Conservation (phyloP, 1,284 basidiomycete genomes). For the Takashimella tepidaria region DNA sequence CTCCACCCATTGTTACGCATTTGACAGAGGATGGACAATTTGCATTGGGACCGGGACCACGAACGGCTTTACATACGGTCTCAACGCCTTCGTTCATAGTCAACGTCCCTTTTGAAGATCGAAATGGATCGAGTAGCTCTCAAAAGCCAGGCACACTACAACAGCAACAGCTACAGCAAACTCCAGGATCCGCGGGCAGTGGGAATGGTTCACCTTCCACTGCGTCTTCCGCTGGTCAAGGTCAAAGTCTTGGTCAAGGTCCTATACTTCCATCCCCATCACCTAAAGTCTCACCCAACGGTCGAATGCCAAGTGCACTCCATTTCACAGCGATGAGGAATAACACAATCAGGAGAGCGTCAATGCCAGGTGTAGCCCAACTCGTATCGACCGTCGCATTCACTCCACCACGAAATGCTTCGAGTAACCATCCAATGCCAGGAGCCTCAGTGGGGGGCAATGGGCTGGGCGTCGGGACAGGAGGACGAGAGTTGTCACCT, state of each 20-base stretch:
- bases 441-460: not conserved
- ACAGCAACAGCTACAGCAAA: too few relatives aligned
- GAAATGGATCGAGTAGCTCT: too few relatives aligned
- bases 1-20: slow-evolving; percentile 19
- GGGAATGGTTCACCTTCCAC: not conserved
- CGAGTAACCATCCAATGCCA: slow-evolving; percentile 13
- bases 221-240: not conserved
- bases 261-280: slow-evolving; percentile 13
- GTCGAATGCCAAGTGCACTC: slow-evolving; percentile 28
- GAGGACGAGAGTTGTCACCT: slow-evolving; percentile 27
- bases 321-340: slow-evolving; percentile 41
- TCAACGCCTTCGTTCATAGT: not conserved
- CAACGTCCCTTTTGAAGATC: not conserved
- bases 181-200: not conserved
- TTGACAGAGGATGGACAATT: not conserved
- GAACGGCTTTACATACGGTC: slow-evolving; percentile 1
- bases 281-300: slow-evolving; percentile 31
- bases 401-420: slow-evolving; percentile 36
- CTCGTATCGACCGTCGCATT: slow-evolving; percentile 39
- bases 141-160: too few relatives aligned
- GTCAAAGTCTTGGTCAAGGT: not conserved
- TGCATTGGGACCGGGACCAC: not conserved
- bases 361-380: slow-evolving; percentile 35
- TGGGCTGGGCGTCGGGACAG: not conserved
- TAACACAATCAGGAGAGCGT: slow-evolving; percentile 32